Base-by-base conservation (phyloP, 2,329 filamentous ascomycete genomes). In the Colletotrichum liaoningense region DNA sequence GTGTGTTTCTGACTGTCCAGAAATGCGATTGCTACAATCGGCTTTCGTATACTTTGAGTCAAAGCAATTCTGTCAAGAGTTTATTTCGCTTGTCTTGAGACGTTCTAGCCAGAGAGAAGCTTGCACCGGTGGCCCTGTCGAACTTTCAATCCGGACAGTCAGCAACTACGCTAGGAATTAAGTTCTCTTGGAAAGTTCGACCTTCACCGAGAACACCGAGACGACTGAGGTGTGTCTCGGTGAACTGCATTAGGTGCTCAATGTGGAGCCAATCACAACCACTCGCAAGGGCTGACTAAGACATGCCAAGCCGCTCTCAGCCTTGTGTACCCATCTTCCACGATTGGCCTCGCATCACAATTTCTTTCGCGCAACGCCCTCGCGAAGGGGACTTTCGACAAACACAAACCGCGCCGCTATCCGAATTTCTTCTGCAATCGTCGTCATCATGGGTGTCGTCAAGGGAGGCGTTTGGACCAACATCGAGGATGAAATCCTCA, bases 401-500 rank as follows among this genome's bases (percentile, higher is more conserved):
- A 65, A 14, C 42, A 35, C 46, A 63, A 33, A 19, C 8, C 56
- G 58, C 24, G 12, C 35, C 57, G 12, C 33, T 4, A 16, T 2
- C 26, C n/a, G 42, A 19, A 57, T 19, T 42, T 63, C 59, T 69
- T 63, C 58, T 59, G 16, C 30, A 38, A 58, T 54, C 12, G 5
- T 19, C 24, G 79, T 79, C 79, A 86, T 77, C 72, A 93, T 93
- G 92, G 91, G 91, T 76, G 91, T 93, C 82, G 92, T 93, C 82
- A 93, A 93, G 81, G 92, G 92, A 86, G 92, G 92, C 78, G 92
- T 93, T 76, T 93, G 92, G 92, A 93, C 91, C 62, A 93, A 93
- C 79, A 92, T 93, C 67, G 91, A 93, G 88, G 97, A 99, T 86
- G 97, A 99, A 85, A 97, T 98, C 80, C 93, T 99, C 85, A 98